A percentile compares a stretch with the other conserved stretches of the same genome.
Conservation (phyloP, 371 early-diverging fungal species). For the Entomophthora muscae region DNA sequence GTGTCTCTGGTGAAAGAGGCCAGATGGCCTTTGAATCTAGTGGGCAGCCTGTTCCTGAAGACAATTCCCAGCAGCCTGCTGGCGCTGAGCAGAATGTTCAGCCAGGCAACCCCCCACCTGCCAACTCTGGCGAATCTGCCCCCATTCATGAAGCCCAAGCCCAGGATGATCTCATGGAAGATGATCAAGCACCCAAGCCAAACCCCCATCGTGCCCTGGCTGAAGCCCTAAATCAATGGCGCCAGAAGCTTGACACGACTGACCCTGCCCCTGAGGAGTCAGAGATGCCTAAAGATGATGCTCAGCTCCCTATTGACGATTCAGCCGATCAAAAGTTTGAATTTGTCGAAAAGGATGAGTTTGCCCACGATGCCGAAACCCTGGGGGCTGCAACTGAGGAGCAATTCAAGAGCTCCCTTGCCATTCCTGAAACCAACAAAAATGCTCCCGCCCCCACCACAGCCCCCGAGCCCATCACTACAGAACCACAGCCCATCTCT, state of each 20-base stretch:
- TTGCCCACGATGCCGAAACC: constrained; percentile 50
- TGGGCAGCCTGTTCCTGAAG: constrained; percentile 17
- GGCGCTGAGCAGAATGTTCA: constrained; percentile 12
- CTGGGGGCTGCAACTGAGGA: constrained; percentile 55
- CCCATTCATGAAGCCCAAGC: constrained; percentile 24
- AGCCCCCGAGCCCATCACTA: not conserved
- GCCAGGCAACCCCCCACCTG: constrained; percentile 10
- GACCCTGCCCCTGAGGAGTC: constrained; percentile 16
- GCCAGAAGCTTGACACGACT: constrained; percentile 52
- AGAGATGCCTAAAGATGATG: constrained; percentile 26
- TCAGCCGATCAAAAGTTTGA: constrained; percentile 34
- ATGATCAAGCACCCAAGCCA: constrained; percentile 20
- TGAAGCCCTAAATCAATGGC: constrained; percentile 81
- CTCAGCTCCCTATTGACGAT: constrained; percentile 19
- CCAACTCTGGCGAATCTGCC: constrained; percentile 12
- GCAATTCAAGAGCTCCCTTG: constrained; percentile 39
- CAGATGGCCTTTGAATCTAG: not conserved
- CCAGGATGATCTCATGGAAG: constrained; percentile 21
- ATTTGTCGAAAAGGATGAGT: constrained; percentile 54
- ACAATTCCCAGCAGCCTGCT: constrained; percentile 6
- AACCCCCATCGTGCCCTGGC: constrained; percentile 71
- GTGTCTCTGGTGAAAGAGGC: not conserved
- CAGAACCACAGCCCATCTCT: constrained; percentile 12
- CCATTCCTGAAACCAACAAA: constrained; percentile 13
- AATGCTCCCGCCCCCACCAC: not conserved